Percentiles rank a stretch among this genome's conserved stretches.
These are phyloP conservation scores for Sugiyamaella sp. DNA, from an alignment of 1,139 yeast genomes.

Conservation along the genomic window DNA sequence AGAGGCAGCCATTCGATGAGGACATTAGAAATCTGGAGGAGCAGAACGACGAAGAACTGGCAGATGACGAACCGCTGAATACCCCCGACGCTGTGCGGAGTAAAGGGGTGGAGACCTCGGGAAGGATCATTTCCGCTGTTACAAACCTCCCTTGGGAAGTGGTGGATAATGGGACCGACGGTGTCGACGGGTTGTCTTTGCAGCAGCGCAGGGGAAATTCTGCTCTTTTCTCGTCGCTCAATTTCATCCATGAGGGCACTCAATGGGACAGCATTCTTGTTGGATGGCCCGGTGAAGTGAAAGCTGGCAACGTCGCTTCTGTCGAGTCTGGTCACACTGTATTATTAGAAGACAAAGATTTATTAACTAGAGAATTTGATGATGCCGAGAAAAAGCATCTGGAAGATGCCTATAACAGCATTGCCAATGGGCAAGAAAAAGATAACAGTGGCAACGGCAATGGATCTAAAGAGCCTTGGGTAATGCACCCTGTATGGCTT, in stretches of 20 bases:
- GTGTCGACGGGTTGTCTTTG: conserved; percentile 5
- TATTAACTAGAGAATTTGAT: conserved; percentile 12
- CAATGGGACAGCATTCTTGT: conserved; percentile 87
- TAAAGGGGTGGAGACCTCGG: conserved; percentile 43
- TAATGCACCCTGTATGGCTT: conserved; percentile 79
- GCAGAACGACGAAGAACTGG: conserved; percentile 15
- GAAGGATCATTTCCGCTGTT: conserved; percentile 69
- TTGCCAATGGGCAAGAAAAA: conserved; percentile 49
- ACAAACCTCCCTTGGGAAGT: conserved; percentile 70
- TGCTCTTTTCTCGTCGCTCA: conserved; percentile 77
- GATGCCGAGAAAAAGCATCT: conserved; percentile 25
- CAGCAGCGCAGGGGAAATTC: conserved; percentile 73
- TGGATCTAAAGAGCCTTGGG: conserved; percentile 5
- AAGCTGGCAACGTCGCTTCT: conserved; percentile 35
- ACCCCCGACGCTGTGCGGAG: conserved; percentile 19
- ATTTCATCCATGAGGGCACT: conserved; percentile 60
- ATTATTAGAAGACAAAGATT: conserved; percentile 9
- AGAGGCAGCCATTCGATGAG: conserved; percentile 14
- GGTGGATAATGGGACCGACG: conserved; percentile 25
- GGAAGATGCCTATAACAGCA: conserved; percentile 20
- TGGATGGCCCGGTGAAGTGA: conserved; percentile 95
- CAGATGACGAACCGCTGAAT: conserved; percentile 18
- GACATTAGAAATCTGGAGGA: conserved; percentile 16
- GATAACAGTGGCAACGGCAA: not conserved
- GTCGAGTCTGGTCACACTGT: conserved; percentile 18